These are phyloP conservation scores for Lasiodiplodia sp. DNA, from an alignment of 2,329 filamentous ascomycete species.

Conservation along the genomic window DNA sequence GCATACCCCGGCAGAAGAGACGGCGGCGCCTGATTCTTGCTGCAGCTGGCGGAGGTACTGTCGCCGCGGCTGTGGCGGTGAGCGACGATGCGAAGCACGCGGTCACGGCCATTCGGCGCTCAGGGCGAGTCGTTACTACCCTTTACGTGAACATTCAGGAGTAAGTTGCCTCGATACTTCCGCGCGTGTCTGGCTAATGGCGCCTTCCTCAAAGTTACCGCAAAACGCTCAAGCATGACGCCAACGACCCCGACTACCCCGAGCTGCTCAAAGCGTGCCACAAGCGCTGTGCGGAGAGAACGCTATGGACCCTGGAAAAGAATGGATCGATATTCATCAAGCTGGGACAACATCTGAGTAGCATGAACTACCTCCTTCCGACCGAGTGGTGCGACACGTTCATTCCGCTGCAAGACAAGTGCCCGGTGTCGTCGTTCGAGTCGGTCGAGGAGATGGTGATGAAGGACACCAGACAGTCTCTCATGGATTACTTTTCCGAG, in stretches of 20 bases:
- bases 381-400: conserved; percentile 95
- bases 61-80: conserved; percentile 57
- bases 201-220: conserved; percentile 76
- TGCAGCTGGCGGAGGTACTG: conserved; percentile 42
- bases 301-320: conserved; percentile 85
- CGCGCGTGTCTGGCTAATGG: conserved; percentile 31
- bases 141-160: conserved; percentile 87
- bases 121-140: conserved; percentile 77
- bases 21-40: conserved; percentile 39
- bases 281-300: conserved; percentile 88
- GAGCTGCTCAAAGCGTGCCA: conserved; percentile 82
- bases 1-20: conserved; percentile 38
- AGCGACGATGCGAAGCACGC: conserved; percentile 75
- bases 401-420: conserved; percentile 93
- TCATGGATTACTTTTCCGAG: conserved; percentile 84
- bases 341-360: conserved; percentile 92
- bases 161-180: conserved; percentile 59
- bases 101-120: conserved; percentile 77
- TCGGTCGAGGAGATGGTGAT: conserved; percentile 88
- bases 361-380: conserved; percentile 93
- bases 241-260: conserved; percentile 70
- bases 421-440: conserved; percentile 87
- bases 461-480: conserved; percentile 77
- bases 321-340: conserved; percentile 99
- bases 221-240: conserved; percentile 74